Evolutionary conservation across 495 filamentous ascomycete genomes (phyloP).

Genomic region (Astrothelium macrocarpum): DNA sequence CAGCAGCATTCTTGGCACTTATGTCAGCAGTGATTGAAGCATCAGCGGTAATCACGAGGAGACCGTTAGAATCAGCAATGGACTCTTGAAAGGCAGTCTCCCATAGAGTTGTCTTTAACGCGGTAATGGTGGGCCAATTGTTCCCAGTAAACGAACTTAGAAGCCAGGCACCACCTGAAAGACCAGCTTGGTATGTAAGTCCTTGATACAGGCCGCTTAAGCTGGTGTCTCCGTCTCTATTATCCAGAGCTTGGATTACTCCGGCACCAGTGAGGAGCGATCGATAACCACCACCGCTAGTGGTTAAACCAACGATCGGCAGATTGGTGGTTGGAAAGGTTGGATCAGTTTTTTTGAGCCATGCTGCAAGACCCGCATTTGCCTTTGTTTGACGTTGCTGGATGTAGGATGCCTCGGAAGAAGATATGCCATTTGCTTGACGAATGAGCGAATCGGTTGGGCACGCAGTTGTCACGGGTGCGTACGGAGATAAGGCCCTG

Average conservation of each 20-base stretch:
- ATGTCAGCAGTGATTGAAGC: slow-evolving; percentile 27
- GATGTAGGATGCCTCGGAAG: slow-evolving; percentile 28
- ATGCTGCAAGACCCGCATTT: slow-evolving; percentile 26
- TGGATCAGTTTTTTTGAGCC: slow-evolving; percentile 31
- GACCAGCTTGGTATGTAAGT: slow-evolving; percentile 38
- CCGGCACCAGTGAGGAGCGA: slow-evolving; percentile 38
- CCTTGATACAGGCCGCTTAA: slow-evolving; percentile 37
- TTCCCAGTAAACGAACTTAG: slow-evolving; percentile 36
- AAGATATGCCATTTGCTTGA: slow-evolving; percentile 22
- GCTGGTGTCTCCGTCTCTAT: slow-evolving; percentile 31
- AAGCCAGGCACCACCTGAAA: slow-evolving; percentile 41
- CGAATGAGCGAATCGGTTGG: slow-evolving; percentile 26
- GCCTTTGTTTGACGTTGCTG: slow-evolving; percentile 29
- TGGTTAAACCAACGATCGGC: slow-evolving; percentile 30
- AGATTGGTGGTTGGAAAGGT: slow-evolving; percentile 26
- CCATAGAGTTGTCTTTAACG: slow-evolving; percentile 33
- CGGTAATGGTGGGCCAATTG: slow-evolving; percentile 37
- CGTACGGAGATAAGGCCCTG: slow-evolving; percentile 21
- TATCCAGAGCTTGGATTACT: slow-evolving; percentile 37
- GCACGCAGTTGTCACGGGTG: slow-evolving; percentile 22
- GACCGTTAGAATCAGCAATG: slow-evolving; percentile 23
- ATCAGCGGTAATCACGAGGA: slow-evolving; percentile 21
- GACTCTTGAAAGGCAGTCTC: slow-evolving; percentile 30
- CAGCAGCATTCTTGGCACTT: slow-evolving; percentile 31
- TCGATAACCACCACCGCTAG: slow-evolving; percentile 41